Percentiles rank a stretch among this genome's conserved stretches.
phyloP scores from a whole-genome alignment of 2,329 filamentous ascomycete genomes.

The Aureobasidium lini region DNA sequence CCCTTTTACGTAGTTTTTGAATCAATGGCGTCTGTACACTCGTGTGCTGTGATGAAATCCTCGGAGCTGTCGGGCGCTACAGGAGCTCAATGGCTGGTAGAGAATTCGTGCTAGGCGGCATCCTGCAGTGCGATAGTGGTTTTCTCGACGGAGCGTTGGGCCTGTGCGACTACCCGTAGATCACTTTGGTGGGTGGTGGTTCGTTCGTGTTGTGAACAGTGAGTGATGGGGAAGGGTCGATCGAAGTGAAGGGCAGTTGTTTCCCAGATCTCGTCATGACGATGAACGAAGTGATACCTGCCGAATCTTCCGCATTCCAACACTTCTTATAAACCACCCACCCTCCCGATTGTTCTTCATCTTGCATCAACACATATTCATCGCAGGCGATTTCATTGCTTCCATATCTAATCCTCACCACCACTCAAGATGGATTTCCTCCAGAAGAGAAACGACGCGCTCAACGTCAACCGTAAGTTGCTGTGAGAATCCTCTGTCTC shows the following conservation, averaged over 20 bases:
- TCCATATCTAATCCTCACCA: constrained; percentile 7
- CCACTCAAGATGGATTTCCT: constrained; percentile 13
- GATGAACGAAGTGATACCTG: not conserved
- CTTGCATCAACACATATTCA: not conserved
- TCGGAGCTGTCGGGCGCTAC: not conserved
- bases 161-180: constrained; percentile 1
- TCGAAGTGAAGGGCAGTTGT: not conserved
- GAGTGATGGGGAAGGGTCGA: not conserved
- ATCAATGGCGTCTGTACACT: not conserved
- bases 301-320: not conserved
- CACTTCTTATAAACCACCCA: not conserved
- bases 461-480: constrained; percentile 36
- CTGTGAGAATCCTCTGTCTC: not conserved
- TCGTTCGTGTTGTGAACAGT: not conserved
- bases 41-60: not conserved
- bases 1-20: not conserved
- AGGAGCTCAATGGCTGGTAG: not conserved
- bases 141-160: not conserved
- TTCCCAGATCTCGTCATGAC: not conserved
- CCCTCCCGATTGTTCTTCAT: not conserved
- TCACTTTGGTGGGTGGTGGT: not conserved
- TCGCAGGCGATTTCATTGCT: not conserved
- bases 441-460: constrained; percentile 36
- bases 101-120: not conserved
- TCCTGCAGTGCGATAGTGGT: not conserved